These are phyloP conservation scores for Circinella minor DNA, from an alignment of 371 early-diverging fungal genomes.

Conservation along the genomic window DNA sequence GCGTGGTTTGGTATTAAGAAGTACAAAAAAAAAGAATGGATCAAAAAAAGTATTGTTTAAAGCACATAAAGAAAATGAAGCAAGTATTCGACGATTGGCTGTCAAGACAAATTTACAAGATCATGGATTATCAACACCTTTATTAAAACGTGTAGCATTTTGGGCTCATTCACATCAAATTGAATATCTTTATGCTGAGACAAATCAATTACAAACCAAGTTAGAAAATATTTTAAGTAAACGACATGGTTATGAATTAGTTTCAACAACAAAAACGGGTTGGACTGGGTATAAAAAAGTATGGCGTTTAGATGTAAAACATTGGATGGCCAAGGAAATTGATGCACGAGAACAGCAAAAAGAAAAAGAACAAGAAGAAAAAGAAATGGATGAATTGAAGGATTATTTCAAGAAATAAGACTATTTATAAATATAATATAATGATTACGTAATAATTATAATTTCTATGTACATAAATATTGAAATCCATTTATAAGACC, in stretches of 20 bases:
- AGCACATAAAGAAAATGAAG: conserved; percentile 49
- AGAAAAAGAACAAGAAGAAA: conserved; percentile 23
- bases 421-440: too few species aligned
- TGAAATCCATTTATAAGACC: too few species aligned
- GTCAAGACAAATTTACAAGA: conserved; percentile 49
- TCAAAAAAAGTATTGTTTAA: conserved; percentile 22
- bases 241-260: conserved; percentile 42
- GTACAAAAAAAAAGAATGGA: not conserved
- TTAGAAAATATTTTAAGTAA: conserved; percentile 41
- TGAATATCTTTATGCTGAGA: conserved; percentile 53
- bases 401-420: conserved; percentile 26
- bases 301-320: conserved; percentile 50
- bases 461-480: not conserved
- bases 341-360: conserved; percentile 33
- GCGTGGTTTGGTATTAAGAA: conserved; percentile 21
- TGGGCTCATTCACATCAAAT: conserved; percentile 52
- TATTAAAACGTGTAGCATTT: conserved; percentile 51
- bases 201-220: conserved; percentile 40
- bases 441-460: too few species aligned
- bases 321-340: conserved; percentile 49
- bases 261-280: conserved; percentile 33
- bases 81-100: conserved; percentile 48
- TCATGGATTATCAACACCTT: conserved; percentile 50
- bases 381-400: conserved; percentile 48
- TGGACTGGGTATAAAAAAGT: conserved; percentile 30